Evolutionary conservation across 2,329 filamentous ascomycete species (phyloP).

Genomic region (Trichoderma atroviride): DNA sequence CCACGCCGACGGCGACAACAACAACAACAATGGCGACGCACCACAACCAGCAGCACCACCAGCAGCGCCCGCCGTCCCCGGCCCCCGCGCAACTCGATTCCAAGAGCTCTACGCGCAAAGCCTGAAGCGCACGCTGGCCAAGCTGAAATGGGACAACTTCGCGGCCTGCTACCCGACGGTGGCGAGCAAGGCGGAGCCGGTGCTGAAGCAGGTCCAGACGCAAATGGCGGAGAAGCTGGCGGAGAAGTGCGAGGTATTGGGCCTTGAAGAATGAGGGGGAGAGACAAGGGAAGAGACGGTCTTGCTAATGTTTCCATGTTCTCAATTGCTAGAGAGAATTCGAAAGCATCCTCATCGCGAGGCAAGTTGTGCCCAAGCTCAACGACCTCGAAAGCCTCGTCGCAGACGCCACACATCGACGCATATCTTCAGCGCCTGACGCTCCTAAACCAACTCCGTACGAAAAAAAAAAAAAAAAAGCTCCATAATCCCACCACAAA

Average conservation of each 20-base stretch:
- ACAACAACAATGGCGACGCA: slow-evolving; percentile 5
- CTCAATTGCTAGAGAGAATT: slow-evolving; percentile 53
- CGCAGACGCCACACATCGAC: slow-evolving; percentile 48
- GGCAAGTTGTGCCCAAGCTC: slow-evolving; percentile 58
- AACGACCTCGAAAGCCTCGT: slow-evolving; percentile 63
- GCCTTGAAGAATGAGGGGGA: too few relatives aligned
- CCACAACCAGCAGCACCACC: slow-evolving; percentile 30
- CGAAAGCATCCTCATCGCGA: slow-evolving; percentile 53
- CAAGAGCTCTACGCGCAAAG: slow-evolving; percentile 56
- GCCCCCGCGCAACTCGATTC: slow-evolving; percentile 59
- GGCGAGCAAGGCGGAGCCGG: slow-evolving; percentile 52
- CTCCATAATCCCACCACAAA: neutral
- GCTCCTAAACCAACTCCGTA: slow-evolving; percentile 50
- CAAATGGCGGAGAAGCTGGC: slow-evolving; percentile 61
- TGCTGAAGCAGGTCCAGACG: slow-evolving; percentile 57
- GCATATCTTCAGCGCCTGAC: slow-evolving; percentile 30
- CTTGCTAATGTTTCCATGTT: neutral
- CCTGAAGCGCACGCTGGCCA: slow-evolving; percentile 56
- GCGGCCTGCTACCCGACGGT: slow-evolving; percentile 64
- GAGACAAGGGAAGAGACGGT: too few relatives aligned
- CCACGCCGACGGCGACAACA: neutral
- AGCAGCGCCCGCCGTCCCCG: slow-evolving; percentile 48
- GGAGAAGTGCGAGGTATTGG: slow-evolving; percentile 53
- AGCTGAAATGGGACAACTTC: slow-evolving; percentile 60
- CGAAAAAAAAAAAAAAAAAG: slow-evolving; percentile 30